Evolutionary conservation across 257 asterid species (phyloP), one percentile per base, ranked within the genome.

Genomic region (Anisodus acutangulus): DNA sequence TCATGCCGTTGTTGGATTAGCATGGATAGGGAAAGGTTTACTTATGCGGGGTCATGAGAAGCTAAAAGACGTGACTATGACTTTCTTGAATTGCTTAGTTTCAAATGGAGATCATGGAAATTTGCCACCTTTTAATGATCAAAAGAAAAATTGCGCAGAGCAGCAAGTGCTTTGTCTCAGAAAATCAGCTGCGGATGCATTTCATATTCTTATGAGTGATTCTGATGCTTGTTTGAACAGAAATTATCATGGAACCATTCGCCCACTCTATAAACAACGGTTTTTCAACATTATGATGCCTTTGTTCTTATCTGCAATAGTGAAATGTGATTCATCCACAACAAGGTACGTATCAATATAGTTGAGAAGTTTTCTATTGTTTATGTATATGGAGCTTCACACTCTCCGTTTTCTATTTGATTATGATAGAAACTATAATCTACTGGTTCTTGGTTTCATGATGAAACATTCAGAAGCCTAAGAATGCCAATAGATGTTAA

Each of bases 1-100:
- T 85, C 87, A 89, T 84, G 86, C 90, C 53, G 83, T 93, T 87
- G 69, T 86, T 87, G 98, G 98, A 81, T 90, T 97, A 84, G 97
- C 98, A 83, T 97, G 99, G 99, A 88, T 95, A 85, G 97, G 97
- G 71, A 97, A 97, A 91, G 99, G 98, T 63, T 88, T 97, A 86
- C 90, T 97, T 71, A 92, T 93, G 98, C 90, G 99, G 89, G 98
- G 99, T 83, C 97, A 97, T 87, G 98, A 90, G 89, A 90, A 89
- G 94, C 88, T 92, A 59, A 97, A 93, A 88, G 97, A 90, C 79
- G 84, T 95, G 79, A 91, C 92, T 31, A 84, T 89, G 92, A 85
- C 92, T 88, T 88, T 97, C 80, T 86, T 97, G 88, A 89, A 90
- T 87, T 89, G 87, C 87, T 63, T 94, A 91, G 88, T 83, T 26